A percentile compares a stretch with the other conserved stretches of the same genome.
Conservation (phyloP, 192 early-diverging fungal genomes). For the Coemansia sp. region DNA sequence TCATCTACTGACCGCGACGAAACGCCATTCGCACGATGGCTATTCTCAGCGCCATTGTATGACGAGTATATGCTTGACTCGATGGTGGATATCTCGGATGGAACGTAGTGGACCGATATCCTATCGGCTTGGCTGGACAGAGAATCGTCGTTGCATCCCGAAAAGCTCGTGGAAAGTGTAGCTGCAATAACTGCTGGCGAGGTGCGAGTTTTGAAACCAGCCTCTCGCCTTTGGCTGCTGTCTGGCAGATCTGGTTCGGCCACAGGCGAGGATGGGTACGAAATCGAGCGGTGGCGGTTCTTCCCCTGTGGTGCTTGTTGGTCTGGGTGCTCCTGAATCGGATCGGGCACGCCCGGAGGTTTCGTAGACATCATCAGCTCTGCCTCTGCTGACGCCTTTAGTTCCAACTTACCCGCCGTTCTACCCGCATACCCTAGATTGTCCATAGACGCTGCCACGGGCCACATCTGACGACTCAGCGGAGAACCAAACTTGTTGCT, state of each 20-base stretch:
- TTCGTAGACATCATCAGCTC: background rate
- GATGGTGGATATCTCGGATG: constrained; percentile 53
- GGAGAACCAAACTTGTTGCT: constrained; percentile 35
- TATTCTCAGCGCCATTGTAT: constrained; percentile 27
- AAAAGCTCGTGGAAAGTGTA: constrained; percentile 50
- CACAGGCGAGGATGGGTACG: constrained; percentile 16
- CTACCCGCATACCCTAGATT: constrained; percentile 13
- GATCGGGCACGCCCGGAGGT: constrained; percentile 4
- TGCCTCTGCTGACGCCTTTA: background rate
- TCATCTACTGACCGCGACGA: constrained; percentile 37
- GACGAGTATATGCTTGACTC: constrained; percentile 53
- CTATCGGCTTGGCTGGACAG: constrained; percentile 24
- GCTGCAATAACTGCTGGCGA: constrained; percentile 39
- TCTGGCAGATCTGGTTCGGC: constrained; percentile 3
- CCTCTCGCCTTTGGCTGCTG: background rate
- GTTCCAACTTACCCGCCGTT: background rate
- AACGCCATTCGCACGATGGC: constrained; percentile 17
- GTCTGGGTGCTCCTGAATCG: constrained; percentile 16
- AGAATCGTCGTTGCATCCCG: constrained; percentile 23
- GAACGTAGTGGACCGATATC: constrained; percentile 34
- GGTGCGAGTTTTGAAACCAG: constrained; percentile 3
- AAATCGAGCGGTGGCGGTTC: constrained; percentile 30
- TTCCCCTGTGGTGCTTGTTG: constrained; percentile 1
- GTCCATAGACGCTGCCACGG: constrained; percentile 23
- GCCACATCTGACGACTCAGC: constrained; percentile 48